Percentiles rank a stretch among this genome's conserved stretches.
Evolutionary conservation across 257 asterid genomes (phyloP).

Genomic region (Solanum tarijense): DNA sequence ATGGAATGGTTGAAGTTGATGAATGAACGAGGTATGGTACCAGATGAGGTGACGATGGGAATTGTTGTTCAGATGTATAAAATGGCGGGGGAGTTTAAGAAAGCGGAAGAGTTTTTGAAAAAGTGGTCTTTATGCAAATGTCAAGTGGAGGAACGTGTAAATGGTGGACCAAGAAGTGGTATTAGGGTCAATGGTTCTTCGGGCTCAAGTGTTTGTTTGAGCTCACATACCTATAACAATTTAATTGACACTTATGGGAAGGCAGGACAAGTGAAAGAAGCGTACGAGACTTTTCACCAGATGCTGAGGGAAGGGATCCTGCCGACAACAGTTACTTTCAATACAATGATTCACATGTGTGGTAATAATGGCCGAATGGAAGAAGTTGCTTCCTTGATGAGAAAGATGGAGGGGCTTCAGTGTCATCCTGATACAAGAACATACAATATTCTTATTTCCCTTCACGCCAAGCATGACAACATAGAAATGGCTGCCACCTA

Average conservation of each 20-base stretch:
- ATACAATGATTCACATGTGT: slow-evolving; percentile 88
- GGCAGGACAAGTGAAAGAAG: slow-evolving; percentile 73
- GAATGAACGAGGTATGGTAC: slow-evolving; percentile 50
- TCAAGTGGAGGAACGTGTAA: slow-evolving; percentile 7
- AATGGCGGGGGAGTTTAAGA: slow-evolving; percentile 66
- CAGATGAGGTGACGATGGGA: slow-evolving; percentile 94
- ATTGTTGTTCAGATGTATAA: slow-evolving; percentile 86
- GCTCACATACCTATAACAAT: slow-evolving; percentile 63
- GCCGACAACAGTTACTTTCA: slow-evolving; percentile 81
- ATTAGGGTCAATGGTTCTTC: slow-evolving; percentile 13
- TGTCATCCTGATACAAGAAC: slow-evolving; percentile 81
- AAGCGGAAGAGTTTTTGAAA: slow-evolving; percentile 76
- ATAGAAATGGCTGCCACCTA: slow-evolving; percentile 54
- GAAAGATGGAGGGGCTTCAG: slow-evolving; percentile 53
- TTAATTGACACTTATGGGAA: slow-evolving; percentile 92
- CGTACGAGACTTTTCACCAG: slow-evolving; percentile 48
- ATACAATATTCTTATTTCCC: slow-evolving; percentile 69
- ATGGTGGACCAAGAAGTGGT: slow-evolving; percentile 14
- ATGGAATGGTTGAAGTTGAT: slow-evolving; percentile 69
- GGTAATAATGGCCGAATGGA: slow-evolving; percentile 64
- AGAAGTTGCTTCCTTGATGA: slow-evolving; percentile 50
- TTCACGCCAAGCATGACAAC: slow-evolving; percentile 67
- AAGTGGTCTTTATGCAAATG: slow-evolving; percentile 48
- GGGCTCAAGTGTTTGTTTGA: slow-evolving; percentile 21
- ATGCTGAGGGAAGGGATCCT: slow-evolving; percentile 60